phyloP scores from a whole-genome alignment of 2,329 filamentous ascomycete genomes.

The Trichoderma koningii region DNA sequence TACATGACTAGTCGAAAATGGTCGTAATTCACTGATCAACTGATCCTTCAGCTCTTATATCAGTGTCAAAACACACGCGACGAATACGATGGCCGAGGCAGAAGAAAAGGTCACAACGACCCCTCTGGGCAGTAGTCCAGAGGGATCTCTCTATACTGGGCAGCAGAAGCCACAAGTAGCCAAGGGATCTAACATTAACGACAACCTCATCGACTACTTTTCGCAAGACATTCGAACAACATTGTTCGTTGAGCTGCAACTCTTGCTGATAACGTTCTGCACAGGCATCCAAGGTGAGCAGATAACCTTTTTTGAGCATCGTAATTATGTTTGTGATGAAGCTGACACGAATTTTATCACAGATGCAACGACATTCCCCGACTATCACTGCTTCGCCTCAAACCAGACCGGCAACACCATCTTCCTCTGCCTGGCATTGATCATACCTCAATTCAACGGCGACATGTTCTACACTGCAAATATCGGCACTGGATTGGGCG shows the following conservation, averaged over 20 bases:
- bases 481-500: constrained; percentile 56
- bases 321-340: neutral
- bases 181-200: neutral
- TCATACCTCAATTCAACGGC: constrained; percentile 50
- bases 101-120: neutral
- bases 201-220: constrained; percentile 29
- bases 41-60: neutral
- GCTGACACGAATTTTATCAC: neutral
- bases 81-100: constrained; percentile 12
- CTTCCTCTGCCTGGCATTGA: constrained; percentile 56
- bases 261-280: constrained; percentile 52
- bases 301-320: neutral
- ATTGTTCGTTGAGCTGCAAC: constrained; percentile 48
- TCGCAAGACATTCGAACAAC: constrained; percentile 43
- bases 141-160: constrained; percentile 7
- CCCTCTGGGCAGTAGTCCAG: constrained; percentile 18
- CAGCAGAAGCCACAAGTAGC: constrained; percentile 8
- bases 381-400: constrained; percentile 64
- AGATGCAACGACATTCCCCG: constrained; percentile 62
- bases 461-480: constrained; percentile 55
- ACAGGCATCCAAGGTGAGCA: constrained; percentile 52
- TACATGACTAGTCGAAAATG: neutral
- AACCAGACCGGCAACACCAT: constrained; percentile 69
- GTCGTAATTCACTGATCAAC: neutral
- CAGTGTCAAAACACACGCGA: neutral